A percentile compares a stretch with the other conserved stretches of the same genome.
These are phyloP conservation scores for Balansia obtecta DNA, from an alignment of 2,329 filamentous ascomycete species.

Conservation along the genomic window DNA sequence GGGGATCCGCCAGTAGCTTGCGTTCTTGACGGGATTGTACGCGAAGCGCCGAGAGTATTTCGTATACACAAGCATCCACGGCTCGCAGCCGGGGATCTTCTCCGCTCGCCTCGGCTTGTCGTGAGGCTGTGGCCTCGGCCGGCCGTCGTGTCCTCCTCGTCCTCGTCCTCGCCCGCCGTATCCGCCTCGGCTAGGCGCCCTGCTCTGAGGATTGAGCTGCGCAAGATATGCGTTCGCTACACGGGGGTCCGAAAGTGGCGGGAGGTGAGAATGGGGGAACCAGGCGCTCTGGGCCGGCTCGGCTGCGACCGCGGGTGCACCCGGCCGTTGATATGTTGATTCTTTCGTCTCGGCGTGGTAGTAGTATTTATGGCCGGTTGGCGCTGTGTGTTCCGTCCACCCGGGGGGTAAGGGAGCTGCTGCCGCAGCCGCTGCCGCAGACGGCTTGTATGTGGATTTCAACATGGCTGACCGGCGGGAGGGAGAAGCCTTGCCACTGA, in stretches of 20 bases:
- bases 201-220: constrained; percentile 32
- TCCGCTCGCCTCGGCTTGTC: constrained; percentile 76
- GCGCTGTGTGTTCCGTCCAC: constrained; percentile 91
- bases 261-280: constrained; percentile 17
- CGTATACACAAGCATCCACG: constrained; percentile 89
- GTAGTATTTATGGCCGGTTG: constrained; percentile 78
- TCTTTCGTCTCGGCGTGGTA: constrained; percentile 72
- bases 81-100: constrained; percentile 65
- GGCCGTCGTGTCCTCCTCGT: constrained; percentile 35
- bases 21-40: constrained; percentile 72
- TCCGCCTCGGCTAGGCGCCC: constrained; percentile 21
- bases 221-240: constrained; percentile 50
- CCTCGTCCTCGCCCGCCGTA: constrained; percentile 27
- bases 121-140: constrained; percentile 52
- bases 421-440: constrained; percentile 22
- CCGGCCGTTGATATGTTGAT: constrained; percentile 78
- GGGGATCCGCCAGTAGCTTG: constrained; percentile 93
- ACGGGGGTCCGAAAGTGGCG: constrained; percentile 38
- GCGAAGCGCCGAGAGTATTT: constrained; percentile 83
- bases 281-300: constrained; percentile 18
- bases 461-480: constrained; percentile 41
- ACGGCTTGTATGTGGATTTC: constrained; percentile 62
- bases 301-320: constrained; percentile 14
- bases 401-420: constrained; percentile 56
- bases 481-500: neutral